Evolutionary conservation across 2,329 filamentous ascomycete genomes (phyloP).

Genomic region (Colletotrichum eremochloae): DNA sequence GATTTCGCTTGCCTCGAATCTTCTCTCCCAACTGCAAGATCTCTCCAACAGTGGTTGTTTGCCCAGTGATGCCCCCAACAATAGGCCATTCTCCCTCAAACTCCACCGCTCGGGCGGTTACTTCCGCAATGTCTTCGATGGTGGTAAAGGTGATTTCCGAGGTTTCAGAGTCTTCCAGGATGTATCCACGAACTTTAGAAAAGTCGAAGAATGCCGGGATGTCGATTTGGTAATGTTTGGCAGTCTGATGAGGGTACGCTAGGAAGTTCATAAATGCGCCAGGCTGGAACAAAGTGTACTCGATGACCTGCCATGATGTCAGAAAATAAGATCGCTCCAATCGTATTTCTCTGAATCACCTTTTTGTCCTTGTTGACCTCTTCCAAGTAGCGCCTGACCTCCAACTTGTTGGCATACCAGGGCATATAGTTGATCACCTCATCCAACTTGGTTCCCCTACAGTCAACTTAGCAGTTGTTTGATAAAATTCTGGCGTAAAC

Average conservation of each 20-base stretch:
- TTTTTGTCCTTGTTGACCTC: constrained; percentile 57
- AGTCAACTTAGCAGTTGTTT: not conserved
- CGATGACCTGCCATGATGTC: constrained; percentile 52
- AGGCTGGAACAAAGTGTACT: constrained; percentile 65
- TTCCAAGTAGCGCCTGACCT: constrained; percentile 55
- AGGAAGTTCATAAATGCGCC: constrained; percentile 64
- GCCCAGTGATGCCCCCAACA: constrained; percentile 54
- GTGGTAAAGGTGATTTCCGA: constrained; percentile 50
- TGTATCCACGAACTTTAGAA: constrained; percentile 49
- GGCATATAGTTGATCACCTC: constrained; percentile 40
- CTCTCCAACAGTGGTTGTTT: constrained; percentile 47
- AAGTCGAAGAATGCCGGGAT: constrained; percentile 47
- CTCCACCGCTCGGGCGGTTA: constrained; percentile 54
- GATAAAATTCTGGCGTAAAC: fast-evolving
- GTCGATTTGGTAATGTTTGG: constrained; percentile 52
- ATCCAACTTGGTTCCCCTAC: not conserved
- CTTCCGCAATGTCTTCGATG: constrained; percentile 51
- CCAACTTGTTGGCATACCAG: constrained; percentile 57
- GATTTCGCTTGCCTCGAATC: constrained; percentile 49
- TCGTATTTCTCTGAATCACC: constrained; percentile 40
- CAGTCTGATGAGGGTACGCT: constrained; percentile 56
- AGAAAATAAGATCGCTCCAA: not conserved
- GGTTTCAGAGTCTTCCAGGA: constrained; percentile 50
- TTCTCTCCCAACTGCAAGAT: constrained; percentile 52
- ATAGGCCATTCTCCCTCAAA: constrained; percentile 57